Evolutionary conservation across 768 basidiomycete genomes (phyloP).

Genomic region (Rhodosporidiobolus sp.): DNA sequence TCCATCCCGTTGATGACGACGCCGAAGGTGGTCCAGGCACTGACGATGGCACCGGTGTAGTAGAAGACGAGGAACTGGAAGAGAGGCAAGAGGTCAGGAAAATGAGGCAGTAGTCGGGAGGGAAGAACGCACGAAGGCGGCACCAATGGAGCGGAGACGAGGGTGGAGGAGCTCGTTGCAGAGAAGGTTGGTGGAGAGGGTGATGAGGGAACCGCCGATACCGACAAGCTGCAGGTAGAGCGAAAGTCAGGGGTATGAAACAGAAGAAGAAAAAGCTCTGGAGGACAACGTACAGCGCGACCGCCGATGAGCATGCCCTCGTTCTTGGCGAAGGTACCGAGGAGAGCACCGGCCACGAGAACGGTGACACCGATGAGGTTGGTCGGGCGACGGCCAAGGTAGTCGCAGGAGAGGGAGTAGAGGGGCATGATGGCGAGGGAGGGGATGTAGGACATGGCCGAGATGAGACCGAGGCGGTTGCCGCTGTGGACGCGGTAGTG

Average conservation of each 20-base stretch:
- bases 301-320: too few relatives aligned
- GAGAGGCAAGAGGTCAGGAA: neutral
- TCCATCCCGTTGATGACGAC: neutral
- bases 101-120: neutral
- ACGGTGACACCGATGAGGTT: slow-evolving; percentile 2
- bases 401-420: slow-evolving; percentile 14
- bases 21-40: slow-evolving; percentile 10
- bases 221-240: too few relatives aligned
- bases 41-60: slow-evolving; percentile 7
- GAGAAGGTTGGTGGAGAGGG: slow-evolving; percentile 33
- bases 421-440: slow-evolving; percentile 11
- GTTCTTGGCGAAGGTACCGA: slow-evolving; percentile 5
- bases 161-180: slow-evolving; percentile 50
- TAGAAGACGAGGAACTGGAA: neutral
- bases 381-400: slow-evolving; percentile 4
- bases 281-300: too few relatives aligned
- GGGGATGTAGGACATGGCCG: slow-evolving; percentile 29
- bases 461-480: slow-evolving; percentile 40
- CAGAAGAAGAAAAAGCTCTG: too few relatives aligned
- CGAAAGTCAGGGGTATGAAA: too few relatives aligned
- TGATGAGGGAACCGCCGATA: too few relatives aligned
- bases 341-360: slow-evolving; percentile 7
- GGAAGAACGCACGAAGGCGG: slow-evolving; percentile 7
- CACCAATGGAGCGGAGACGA: slow-evolving; percentile 29
- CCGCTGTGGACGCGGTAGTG: neutral